Conservation (phyloP, 495 filamentous ascomycete genomes). For the Tuber aestivum region DNA sequence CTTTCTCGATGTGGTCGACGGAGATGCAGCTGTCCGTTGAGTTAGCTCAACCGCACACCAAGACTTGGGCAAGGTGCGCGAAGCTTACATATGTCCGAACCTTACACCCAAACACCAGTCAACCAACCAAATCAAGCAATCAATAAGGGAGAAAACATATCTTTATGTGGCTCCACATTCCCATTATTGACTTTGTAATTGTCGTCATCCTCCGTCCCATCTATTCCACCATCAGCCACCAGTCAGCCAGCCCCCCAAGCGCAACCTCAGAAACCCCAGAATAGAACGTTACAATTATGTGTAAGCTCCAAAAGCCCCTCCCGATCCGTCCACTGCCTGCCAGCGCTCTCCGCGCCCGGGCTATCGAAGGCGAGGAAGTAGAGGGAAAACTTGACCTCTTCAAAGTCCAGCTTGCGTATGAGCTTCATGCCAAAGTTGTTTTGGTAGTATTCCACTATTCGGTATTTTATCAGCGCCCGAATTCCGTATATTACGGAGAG, state of each 20-base stretch:
- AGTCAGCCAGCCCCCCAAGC: neutral
- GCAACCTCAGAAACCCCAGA: neutral
- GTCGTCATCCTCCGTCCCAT: conserved; percentile 84
- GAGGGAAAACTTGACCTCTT: conserved; percentile 82
- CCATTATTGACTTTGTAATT: conserved; percentile 79
- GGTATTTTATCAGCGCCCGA: neutral
- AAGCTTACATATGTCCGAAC: conserved; percentile 63
- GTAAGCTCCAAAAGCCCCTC: conserved; percentile 88
- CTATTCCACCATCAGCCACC: conserved; percentile 8
- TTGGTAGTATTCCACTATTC: conserved; percentile 74
- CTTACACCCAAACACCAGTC: conserved; percentile 47
- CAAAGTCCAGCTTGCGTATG: conserved; percentile 54
- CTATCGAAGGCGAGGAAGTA: conserved; percentile 76
- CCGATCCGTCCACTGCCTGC: conserved; percentile 68
- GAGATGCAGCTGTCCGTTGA: conserved; percentile 58
- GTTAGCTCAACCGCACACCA: conserved; percentile 8
- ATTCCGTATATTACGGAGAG: neutral
- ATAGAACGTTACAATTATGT: conserved; percentile 60
- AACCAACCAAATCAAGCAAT: neutral
- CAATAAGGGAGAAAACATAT: conserved; percentile 20
- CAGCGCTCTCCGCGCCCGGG: conserved; percentile 55
- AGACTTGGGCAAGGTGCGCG: neutral
- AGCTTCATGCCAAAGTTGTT: conserved; percentile 82
- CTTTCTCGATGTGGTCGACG: conserved; percentile 84
- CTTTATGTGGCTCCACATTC: conserved; percentile 69